A percentile compares a stretch with the other conserved stretches of the same genome.
Evolutionary conservation across 768 basidiomycete genomes (phyloP).

Genomic region (Amanita muscaria): DNA sequence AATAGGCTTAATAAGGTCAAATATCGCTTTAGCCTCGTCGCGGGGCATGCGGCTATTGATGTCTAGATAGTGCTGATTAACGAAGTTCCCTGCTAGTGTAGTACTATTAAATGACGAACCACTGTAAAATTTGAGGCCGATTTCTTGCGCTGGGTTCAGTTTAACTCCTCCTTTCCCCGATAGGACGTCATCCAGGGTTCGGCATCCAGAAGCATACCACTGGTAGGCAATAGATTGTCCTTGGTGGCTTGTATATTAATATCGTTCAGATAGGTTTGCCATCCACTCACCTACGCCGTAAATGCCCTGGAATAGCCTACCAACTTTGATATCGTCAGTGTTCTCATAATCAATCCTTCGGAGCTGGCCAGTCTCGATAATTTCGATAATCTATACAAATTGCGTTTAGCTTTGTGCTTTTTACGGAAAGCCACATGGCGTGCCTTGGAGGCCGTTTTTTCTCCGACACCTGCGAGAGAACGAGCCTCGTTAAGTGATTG

Average conservation of each 20-base stretch:
- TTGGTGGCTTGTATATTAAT: slow-evolving; percentile 18
- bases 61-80: slow-evolving; percentile 36
- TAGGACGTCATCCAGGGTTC: slow-evolving; percentile 68
- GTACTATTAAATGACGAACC: no score
- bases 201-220: slow-evolving; percentile 72
- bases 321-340: slow-evolving; percentile 51
- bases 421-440: not conserved
- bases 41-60: slow-evolving; percentile 83
- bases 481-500: slow-evolving; percentile 49
- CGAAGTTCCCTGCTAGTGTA: no score
- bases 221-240: slow-evolving; percentile 57
- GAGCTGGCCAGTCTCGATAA: slow-evolving; percentile 65
- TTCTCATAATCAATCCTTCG: slow-evolving; percentile 58
- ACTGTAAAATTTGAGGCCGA: slow-evolving; percentile 63
- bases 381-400: slow-evolving; percentile 63
- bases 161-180: slow-evolving; percentile 52
- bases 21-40: slow-evolving; percentile 67
- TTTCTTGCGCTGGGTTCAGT: slow-evolving; percentile 49
- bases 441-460: slow-evolving; percentile 71
- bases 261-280: not conserved
- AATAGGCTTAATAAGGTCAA: slow-evolving; percentile 58
- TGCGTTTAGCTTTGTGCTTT: slow-evolving; percentile 1
- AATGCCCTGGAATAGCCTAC: slow-evolving; percentile 62
- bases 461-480: slow-evolving; percentile 52
- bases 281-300: slow-evolving; percentile 70